Conservation (phyloP, 2,329 filamentous ascomycete species). For the Beauveria brongniartii region DNA sequence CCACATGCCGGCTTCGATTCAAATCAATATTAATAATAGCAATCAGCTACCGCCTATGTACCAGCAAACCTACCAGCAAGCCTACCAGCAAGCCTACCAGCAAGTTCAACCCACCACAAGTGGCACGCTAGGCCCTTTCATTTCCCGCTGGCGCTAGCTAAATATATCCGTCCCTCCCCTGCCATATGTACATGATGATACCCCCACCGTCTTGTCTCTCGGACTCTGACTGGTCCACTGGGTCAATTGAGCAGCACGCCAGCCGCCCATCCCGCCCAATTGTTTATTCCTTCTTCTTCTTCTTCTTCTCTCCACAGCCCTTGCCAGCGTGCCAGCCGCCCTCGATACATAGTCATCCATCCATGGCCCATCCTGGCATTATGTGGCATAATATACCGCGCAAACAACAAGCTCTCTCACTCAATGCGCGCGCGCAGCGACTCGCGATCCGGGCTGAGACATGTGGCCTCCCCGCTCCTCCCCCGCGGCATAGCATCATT, state of each 20-base stretch:
- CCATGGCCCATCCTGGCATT: not conserved
- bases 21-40: not conserved
- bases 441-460: slow-evolving; percentile 6
- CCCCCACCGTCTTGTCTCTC: not conserved
- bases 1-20: not conserved
- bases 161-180: slow-evolving; percentile 8
- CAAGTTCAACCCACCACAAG: too few relatives aligned
- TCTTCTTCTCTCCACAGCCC: not conserved
- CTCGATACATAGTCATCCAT: not conserved
- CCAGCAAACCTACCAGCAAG: too few relatives aligned
- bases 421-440: not conserved
- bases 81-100: too few relatives aligned
- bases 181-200: not conserved
- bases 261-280: not conserved
- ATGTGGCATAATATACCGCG: not conserved
- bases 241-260: not conserved
- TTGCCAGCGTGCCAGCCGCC: not conserved
- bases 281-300: not conserved
- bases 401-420: slow-evolving; percentile 1
- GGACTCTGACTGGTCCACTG: too few relatives aligned
- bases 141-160: slow-evolving; percentile 8
- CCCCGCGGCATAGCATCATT: slow-evolving; percentile 1
- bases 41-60: too few relatives aligned
- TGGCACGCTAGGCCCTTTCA: not conserved
- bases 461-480: not conserved